Evolutionary conservation across 192 early-diverging fungal genomes (phyloP).

Genomic region (Bifiguratus adelaidae): DNA sequence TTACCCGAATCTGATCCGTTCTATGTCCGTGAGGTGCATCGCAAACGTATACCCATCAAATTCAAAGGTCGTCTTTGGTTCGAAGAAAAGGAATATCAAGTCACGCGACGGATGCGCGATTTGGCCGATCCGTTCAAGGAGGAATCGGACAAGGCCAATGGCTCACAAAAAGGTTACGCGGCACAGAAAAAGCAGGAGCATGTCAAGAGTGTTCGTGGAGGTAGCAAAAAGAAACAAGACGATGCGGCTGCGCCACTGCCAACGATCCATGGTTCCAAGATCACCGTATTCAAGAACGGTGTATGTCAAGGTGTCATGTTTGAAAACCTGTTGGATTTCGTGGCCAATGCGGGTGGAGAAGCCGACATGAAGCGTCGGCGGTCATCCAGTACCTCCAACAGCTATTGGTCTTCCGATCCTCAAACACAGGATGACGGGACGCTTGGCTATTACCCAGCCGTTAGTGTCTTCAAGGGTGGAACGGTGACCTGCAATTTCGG

Average conservation of each 20-base stretch:
- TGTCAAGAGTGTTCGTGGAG: too few species aligned
- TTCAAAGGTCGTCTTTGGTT: constrained; percentile 42
- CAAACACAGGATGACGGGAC: constrained; percentile 47
- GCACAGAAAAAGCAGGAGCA: too few species aligned
- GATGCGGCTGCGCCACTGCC: constrained; percentile 4
- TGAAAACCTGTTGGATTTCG: constrained; percentile 30
- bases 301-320: constrained; percentile 43
- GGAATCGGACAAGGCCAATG: constrained; percentile 16
- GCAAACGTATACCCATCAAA: constrained; percentile 30
- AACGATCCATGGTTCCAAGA: constrained; percentile 38
- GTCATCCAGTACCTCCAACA: neutral
- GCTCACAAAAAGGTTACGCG: constrained; percentile 8
- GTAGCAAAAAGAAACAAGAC: constrained; percentile 1
- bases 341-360: neutral
- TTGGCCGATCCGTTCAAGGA: constrained; percentile 24
- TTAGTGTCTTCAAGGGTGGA: constrained; percentile 50
- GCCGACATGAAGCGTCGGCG: constrained; percentile 12
- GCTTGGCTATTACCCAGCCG: constrained; percentile 51
- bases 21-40: constrained; percentile 28
- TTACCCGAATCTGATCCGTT: constrained; percentile 27
- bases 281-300: constrained; percentile 55
- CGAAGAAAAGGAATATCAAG: constrained; percentile 41
- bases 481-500: constrained; percentile 52
- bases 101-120: constrained; percentile 36
- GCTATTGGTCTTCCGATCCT: constrained; percentile 23